phyloP scores from a whole-genome alignment of 805 yeast genomes.

The Ogataea henricii region DNA sequence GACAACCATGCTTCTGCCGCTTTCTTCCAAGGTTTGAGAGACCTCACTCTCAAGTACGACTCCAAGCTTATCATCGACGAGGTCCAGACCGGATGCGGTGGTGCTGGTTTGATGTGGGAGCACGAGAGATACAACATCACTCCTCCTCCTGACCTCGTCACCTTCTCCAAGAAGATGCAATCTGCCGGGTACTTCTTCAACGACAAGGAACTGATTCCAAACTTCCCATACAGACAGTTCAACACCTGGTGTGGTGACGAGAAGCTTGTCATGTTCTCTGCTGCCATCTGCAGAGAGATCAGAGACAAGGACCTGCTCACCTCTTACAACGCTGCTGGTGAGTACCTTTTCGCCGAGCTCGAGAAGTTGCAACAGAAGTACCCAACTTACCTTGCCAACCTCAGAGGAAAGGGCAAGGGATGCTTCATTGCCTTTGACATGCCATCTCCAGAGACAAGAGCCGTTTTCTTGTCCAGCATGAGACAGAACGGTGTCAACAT shows the following conservation, averaged over 20 bases:
- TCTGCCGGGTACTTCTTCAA: constrained; percentile 86
- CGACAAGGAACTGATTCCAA: constrained; percentile 71
- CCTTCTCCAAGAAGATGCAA: constrained; percentile 87
- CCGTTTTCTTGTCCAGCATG: constrained; percentile 59
- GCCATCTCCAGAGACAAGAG: constrained; percentile 55
- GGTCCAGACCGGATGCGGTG: constrained; percentile 90
- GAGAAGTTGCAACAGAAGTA: constrained; percentile 52
- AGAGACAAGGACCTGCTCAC: constrained; percentile 58
- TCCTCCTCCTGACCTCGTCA: constrained; percentile 80
- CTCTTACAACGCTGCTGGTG: constrained; percentile 63
- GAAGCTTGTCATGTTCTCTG: constrained; percentile 73
- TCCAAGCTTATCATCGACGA: constrained; percentile 79
- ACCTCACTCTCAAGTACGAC: constrained; percentile 67
- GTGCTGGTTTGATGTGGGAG: constrained; percentile 85
- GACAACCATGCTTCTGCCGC: constrained; percentile 80
- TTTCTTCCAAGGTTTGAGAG: constrained; percentile 83
- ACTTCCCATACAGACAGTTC: constrained; percentile 83
- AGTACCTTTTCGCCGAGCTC: constrained; percentile 60
- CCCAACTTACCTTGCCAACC: constrained; percentile 53
- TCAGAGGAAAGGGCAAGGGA: constrained; percentile 75
- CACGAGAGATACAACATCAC: constrained; percentile 81
- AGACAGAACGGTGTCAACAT: constrained; percentile 70
- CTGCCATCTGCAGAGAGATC: constrained; percentile 69
- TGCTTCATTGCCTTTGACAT: constrained; percentile 85
- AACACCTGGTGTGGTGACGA: constrained; percentile 96